Evolutionary conservation across 345 rosid species (phyloP).

Genomic region (Turritis glabra): DNA sequence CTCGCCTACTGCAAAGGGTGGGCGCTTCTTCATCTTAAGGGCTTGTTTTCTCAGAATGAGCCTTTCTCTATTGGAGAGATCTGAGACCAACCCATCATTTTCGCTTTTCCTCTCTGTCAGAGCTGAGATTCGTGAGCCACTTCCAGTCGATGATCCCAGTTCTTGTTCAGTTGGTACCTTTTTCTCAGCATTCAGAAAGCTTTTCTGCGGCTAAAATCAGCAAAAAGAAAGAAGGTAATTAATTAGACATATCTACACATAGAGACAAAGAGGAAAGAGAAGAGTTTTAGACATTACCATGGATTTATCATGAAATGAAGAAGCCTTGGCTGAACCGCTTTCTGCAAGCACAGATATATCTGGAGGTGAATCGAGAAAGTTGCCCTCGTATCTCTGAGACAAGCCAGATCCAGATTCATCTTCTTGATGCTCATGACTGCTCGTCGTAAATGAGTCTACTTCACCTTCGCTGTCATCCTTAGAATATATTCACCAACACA

Average conservation of each 20-base stretch:
- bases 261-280: constrained; percentile 26
- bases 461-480: constrained; percentile 41
- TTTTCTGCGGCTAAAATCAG: constrained; percentile 35
- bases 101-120: constrained; percentile 20
- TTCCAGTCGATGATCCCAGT: constrained; percentile 33
- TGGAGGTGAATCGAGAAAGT: constrained; percentile 26
- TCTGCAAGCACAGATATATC: constrained; percentile 19
- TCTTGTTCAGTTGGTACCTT: constrained; percentile 30
- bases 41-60: constrained; percentile 91
- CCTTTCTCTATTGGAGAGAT: constrained; percentile 81
- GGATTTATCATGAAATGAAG: constrained; percentile 37
- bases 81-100: constrained; percentile 35
- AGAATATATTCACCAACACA: constrained; percentile 1
- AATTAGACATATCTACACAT: background rate
- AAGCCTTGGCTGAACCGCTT: constrained; percentile 29
- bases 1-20: constrained; percentile 82
- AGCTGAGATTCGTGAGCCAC: constrained; percentile 32
- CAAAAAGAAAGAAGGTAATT: background rate
- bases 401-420: constrained; percentile 33
- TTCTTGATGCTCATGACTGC: constrained; percentile 29
- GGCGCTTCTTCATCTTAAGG: constrained; percentile 79
- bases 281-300: constrained; percentile 38
- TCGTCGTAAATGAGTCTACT: constrained; percentile 25
- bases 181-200: constrained; percentile 25
- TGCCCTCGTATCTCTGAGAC: constrained; percentile 25